phyloP scores from a whole-genome alignment of 2,329 filamentous ascomycete genomes.

The Ascosphaera acerosa region DNA sequence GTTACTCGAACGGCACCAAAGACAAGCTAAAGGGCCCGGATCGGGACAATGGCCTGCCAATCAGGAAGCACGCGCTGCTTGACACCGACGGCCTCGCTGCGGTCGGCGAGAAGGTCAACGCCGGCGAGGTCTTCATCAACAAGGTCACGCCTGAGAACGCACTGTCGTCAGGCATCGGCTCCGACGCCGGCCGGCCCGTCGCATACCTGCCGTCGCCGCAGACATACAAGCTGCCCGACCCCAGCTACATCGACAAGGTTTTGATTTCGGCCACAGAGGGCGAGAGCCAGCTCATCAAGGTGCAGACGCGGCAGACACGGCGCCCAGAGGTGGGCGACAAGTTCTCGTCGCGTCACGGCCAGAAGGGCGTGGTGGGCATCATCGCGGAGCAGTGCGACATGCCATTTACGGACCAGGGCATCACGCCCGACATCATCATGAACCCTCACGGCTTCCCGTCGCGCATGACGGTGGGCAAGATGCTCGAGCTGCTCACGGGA shows the following conservation, averaged over 20 bases:
- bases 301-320: slow-evolving; percentile 87
- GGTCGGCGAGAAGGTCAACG: slow-evolving; percentile 54
- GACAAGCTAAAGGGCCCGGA: slow-evolving; percentile 37
- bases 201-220: slow-evolving; percentile 18
- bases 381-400: slow-evolving; percentile 93
- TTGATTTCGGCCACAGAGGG: slow-evolving; percentile 77
- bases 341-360: slow-evolving; percentile 92
- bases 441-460: slow-evolving; percentile 99
- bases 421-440: slow-evolving; percentile 99
- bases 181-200: slow-evolving; percentile 29
- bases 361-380: slow-evolving; percentile 92
- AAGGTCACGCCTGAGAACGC: slow-evolving; percentile 69
- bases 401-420: slow-evolving; percentile 75
- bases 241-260: slow-evolving; percentile 84
- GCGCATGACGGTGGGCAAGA: slow-evolving; percentile 96
- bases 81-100: slow-evolving; percentile 73
- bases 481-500: slow-evolving; percentile 81
- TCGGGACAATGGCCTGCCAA: slow-evolving; percentile 33
- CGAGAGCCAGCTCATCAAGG: slow-evolving; percentile 69
- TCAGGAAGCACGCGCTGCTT: slow-evolving; percentile 45
- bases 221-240: slow-evolving; percentile 63
- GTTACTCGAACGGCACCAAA: slow-evolving; percentile 56
- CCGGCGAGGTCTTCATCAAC: slow-evolving; percentile 69
- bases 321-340: slow-evolving; percentile 92
- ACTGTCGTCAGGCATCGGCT: slow-evolving; percentile 38